Percentiles rank a stretch among this genome's conserved stretches.
These are phyloP conservation scores for Schizopora paradoxa DNA, from an alignment of 1,284 basidiomycete species.

Conservation along the genomic window DNA sequence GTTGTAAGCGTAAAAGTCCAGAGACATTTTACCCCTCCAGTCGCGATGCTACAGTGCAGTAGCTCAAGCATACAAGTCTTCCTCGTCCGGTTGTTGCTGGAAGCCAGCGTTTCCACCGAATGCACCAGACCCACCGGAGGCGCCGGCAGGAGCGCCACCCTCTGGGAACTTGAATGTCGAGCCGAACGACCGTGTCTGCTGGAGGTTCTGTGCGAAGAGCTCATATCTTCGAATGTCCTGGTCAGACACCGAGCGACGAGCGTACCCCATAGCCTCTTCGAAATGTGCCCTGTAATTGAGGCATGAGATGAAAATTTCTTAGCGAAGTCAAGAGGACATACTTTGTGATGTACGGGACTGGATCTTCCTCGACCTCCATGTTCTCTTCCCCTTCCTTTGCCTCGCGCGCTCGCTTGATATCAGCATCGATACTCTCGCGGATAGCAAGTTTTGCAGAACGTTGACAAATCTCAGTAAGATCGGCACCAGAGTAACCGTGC, in stretches of 20 bases:
- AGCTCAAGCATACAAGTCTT: slow-evolving; percentile 81
- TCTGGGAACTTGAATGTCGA: slow-evolving; percentile 98
- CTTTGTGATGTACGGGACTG: slow-evolving; percentile 93
- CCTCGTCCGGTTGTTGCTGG: slow-evolving; percentile 74
- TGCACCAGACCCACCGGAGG: slow-evolving; percentile 37
- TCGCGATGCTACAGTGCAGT: too few species aligned
- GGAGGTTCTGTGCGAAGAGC: slow-evolving; percentile 84
- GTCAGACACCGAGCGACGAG: slow-evolving; percentile 88
- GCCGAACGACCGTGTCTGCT: slow-evolving; percentile 84
- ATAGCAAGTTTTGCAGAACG: slow-evolving; percentile 96
- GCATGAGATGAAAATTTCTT: slow-evolving; percentile 14
- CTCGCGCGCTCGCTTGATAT: slow-evolving; percentile 79
- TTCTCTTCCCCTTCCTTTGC: slow-evolving; percentile 68
- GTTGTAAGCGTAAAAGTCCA: slow-evolving; percentile 5
- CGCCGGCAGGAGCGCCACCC: slow-evolving; percentile 42
- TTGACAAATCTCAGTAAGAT: slow-evolving; percentile 98
- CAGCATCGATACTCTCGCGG: slow-evolving; percentile 90
- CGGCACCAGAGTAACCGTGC: slow-evolving; percentile 98
- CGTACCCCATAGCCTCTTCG: slow-evolving; percentile 96
- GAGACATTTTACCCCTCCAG: slow-evolving; percentile 34
- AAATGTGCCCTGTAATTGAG: slow-evolving; percentile 69
- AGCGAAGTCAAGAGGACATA: slow-evolving; percentile 27
- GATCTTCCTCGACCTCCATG: slow-evolving; percentile 84
- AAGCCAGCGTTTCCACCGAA: slow-evolving; percentile 74
- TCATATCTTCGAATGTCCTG: slow-evolving; percentile 94